Evolutionary conservation across 2,329 filamentous ascomycete genomes (phyloP).

Genomic region (Fusarium brevicatenulatum): DNA sequence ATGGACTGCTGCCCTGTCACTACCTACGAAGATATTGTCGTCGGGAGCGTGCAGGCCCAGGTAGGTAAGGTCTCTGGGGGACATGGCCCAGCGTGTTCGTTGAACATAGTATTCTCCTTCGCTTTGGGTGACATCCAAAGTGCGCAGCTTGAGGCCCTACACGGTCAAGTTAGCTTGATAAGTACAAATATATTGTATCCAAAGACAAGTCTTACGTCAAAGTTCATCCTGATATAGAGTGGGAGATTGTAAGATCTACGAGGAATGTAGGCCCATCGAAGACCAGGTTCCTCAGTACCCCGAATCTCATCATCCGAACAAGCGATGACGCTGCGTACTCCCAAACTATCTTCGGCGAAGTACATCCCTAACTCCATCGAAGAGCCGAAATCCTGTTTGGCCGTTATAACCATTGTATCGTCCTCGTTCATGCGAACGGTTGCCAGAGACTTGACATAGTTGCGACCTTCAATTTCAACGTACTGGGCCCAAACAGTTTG

Average conservation of each 20-base stretch:
- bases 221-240: not conserved
- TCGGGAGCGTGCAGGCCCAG: accelerated
- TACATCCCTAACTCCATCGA: accelerated
- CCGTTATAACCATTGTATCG: not conserved
- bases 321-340: not conserved
- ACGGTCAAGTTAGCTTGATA: not conserved
- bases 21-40: accelerated
- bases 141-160: not conserved
- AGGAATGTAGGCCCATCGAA: not conserved
- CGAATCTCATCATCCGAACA: not conserved
- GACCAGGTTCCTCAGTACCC: not conserved
- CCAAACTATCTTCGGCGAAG: not conserved
- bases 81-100: not conserved
- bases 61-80: not conserved
- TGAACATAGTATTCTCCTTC: not conserved
- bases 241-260: accelerated
- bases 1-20: not conserved
- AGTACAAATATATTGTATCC: not conserved
- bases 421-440: not conserved
- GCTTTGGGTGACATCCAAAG: not conserved
- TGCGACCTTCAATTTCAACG: not conserved
- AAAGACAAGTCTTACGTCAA: not conserved
- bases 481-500: not conserved
- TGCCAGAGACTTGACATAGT: not conserved
- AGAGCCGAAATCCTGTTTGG: accelerated